phyloP scores from a whole-genome alignment of 2,329 filamentous ascomycete genomes.

The Colletotrichum eremochloae region DNA sequence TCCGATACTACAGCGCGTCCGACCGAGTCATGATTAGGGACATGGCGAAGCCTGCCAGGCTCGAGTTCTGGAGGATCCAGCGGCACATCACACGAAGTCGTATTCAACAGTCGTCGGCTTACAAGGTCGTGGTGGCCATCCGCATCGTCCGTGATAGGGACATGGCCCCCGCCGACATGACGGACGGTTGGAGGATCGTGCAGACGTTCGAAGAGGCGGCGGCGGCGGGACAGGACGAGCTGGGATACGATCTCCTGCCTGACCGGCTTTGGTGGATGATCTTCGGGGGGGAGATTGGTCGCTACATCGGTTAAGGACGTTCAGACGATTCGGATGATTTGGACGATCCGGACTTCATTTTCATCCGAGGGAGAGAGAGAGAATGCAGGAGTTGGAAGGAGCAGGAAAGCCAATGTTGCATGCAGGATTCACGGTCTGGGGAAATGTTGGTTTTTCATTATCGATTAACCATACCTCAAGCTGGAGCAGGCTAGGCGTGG shows the following conservation, averaged over 20 bases:
- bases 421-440: not conserved
- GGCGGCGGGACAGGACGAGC: not conserved
- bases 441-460: no score
- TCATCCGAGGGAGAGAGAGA: not conserved
- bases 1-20: not conserved
- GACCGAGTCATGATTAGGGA: not conserved
- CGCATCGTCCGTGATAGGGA: not conserved
- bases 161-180: not conserved
- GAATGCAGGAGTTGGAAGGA: no score
- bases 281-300: not conserved
- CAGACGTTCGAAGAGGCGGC: not conserved
- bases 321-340: no score
- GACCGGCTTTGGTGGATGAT: not conserved
- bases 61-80: not conserved
- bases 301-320: not conserved
- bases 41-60: not conserved
- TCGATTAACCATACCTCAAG: no score
- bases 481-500: no score
- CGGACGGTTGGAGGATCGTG: not conserved
- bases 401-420: not conserved
- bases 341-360: not conserved
- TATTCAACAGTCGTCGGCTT: not conserved
- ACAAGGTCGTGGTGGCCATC: not conserved
- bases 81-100: not conserved
- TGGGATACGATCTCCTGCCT: not conserved